Conservation (phyloP, 2,329 filamentous ascomycete genomes). For the Falciphora oryzae region DNA sequence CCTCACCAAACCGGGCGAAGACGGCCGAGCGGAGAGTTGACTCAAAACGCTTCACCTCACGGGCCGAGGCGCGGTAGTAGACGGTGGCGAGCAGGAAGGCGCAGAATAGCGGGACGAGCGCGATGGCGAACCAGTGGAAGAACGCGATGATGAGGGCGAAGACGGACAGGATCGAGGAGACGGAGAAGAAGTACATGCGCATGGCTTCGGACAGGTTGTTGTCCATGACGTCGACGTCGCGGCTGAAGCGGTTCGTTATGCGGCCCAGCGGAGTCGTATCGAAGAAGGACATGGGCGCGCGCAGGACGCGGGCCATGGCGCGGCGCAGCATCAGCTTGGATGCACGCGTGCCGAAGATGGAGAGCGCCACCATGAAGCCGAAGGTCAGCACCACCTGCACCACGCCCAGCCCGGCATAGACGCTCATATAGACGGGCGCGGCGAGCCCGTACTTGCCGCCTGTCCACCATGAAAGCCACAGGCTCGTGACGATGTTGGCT, state of each 20-base stretch:
- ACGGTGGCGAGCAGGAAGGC: conserved; percentile 76
- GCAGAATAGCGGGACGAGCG: conserved; percentile 59
- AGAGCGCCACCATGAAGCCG: conserved; percentile 70
- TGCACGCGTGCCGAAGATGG: conserved; percentile 72
- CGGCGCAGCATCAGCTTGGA: conserved; percentile 76
- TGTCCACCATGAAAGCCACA: conserved; percentile 96
- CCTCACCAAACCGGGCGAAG: conserved; percentile 88
- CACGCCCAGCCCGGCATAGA: conserved; percentile 65
- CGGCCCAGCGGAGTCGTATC: conserved; percentile 93
- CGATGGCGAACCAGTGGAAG: conserved; percentile 78
- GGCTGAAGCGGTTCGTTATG: conserved; percentile 93
- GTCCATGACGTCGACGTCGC: conserved; percentile 96
- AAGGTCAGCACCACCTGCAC: conserved; percentile 72
- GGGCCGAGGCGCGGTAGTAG: conserved; percentile 86
- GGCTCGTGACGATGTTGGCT: conserved; percentile 77
- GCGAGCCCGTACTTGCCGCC: conserved; percentile 66
- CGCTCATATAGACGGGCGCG: conserved; percentile 65
- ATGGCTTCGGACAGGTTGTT: conserved; percentile 85
- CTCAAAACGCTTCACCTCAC: conserved; percentile 93
- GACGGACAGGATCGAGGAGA: conserved; percentile 75
- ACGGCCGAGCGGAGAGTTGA: conserved; percentile 80
- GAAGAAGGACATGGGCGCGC: conserved; percentile 83
- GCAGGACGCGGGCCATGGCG: conserved; percentile 71
- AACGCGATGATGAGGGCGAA: conserved; percentile 91
- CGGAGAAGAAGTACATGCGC: conserved; percentile 84